phyloP scores from a whole-genome alignment of 202 grass and related monocot genomes.

The Zoysia matrella region DNA sequence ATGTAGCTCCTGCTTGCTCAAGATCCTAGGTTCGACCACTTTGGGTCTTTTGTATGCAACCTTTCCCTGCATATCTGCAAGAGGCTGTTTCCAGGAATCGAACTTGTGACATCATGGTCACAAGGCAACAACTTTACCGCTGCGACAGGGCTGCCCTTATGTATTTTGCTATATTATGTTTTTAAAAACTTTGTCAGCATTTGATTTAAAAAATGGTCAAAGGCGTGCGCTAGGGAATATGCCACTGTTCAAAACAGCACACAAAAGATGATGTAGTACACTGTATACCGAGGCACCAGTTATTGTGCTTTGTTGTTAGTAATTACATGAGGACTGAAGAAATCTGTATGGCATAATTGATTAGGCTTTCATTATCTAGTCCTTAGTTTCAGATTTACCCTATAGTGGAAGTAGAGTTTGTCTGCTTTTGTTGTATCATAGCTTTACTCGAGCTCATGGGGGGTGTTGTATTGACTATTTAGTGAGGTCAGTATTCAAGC shows the following conservation, averaged over 20 bases:
- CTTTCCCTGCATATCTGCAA: too few species aligned
- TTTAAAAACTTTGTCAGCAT: background rate
- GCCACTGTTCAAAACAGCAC: background rate
- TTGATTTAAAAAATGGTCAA: background rate
- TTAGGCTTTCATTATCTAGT: background rate
- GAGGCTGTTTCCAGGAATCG: too few species aligned
- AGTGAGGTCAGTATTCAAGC: background rate
- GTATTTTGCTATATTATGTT: background rate
- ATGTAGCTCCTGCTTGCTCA: too few species aligned
- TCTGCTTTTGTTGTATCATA: background rate
- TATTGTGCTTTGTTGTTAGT: slow-evolving; percentile 12
- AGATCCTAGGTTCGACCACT: too few species aligned
- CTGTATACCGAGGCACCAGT: background rate
- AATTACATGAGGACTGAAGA: background rate
- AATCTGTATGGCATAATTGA: slow-evolving; percentile 1
- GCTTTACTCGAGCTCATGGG: slow-evolving; percentile 1
- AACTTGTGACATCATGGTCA: too few species aligned
- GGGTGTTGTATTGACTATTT: background rate
- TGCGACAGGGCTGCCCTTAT: too few species aligned
- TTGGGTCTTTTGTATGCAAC: too few species aligned
- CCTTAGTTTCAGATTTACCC: slow-evolving; percentile 11
- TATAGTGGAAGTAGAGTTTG: slow-evolving; percentile 1
- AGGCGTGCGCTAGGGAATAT: background rate
- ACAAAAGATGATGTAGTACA: background rate
- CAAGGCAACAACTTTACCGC: too few species aligned